phyloP scores from a whole-genome alignment of 192 early-diverging fungal species.

The Rhizophagus sp. region DNA sequence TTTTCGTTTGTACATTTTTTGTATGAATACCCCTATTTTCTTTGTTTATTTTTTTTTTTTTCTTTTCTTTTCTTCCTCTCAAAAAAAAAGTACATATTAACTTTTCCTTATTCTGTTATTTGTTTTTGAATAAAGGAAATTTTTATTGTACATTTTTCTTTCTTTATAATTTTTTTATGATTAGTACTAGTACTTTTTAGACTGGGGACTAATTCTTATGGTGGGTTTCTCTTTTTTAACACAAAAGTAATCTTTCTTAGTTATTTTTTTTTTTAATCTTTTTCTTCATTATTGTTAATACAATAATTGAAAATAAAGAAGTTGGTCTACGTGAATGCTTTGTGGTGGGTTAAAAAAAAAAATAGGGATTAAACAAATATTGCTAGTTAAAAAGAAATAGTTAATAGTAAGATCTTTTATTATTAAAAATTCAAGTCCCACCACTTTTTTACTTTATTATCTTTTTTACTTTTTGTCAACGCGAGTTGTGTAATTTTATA shows the following conservation, averaged over 20 bases:
- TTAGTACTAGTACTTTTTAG: not conserved
- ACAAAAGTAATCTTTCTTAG: conserved; percentile 11
- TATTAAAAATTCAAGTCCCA: too few relatives aligned
- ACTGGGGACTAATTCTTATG: conserved; percentile 28
- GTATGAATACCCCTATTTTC: not conserved
- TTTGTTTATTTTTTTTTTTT: conserved; percentile 24
- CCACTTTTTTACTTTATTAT: too few relatives aligned
- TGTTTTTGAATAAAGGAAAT: not conserved
- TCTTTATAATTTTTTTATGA: not conserved
- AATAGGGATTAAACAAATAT: too few relatives aligned
- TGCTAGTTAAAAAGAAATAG: too few relatives aligned
- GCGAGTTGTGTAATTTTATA: too few relatives aligned
- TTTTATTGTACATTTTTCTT: not conserved
- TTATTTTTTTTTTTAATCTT: conserved; percentile 6
- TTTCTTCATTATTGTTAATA: too few relatives aligned
- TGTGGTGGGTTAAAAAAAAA: too few relatives aligned
- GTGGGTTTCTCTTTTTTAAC: conserved; percentile 16
- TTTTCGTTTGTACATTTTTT: conserved; percentile 31
- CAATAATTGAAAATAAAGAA: too few relatives aligned
- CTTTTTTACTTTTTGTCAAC: too few relatives aligned
- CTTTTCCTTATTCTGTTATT: conserved; percentile 18
- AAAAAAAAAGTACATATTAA: conserved; percentile 9
- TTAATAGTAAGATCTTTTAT: too few relatives aligned
- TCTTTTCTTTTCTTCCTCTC: conserved; percentile 15
- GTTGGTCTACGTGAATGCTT: too few relatives aligned